These are phyloP conservation scores for Cercospora janseana DNA, from an alignment of 2,329 filamentous ascomycete genomes.

Conservation along the genomic window DNA sequence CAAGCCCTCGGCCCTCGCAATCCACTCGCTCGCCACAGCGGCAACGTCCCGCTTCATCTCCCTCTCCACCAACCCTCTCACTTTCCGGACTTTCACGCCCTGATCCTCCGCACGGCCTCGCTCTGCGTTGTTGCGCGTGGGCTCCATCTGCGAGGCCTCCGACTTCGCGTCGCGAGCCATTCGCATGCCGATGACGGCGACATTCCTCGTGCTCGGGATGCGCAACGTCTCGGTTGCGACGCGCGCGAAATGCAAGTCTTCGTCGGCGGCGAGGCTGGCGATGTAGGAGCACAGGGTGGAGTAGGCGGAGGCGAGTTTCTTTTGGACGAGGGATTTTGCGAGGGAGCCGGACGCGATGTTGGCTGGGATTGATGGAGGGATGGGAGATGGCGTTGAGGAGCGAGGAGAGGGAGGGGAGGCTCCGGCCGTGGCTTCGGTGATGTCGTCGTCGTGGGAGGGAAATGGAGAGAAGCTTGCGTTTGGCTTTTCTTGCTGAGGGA, in stretches of 20 bases:
- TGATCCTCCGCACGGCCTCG: neutral
- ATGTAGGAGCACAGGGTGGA: conserved; percentile 81
- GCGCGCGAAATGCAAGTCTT: conserved; percentile 66
- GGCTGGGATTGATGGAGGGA: neutral
- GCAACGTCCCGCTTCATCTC: conserved; percentile 50
- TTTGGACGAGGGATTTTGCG: conserved; percentile 29
- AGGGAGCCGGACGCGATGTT: conserved; percentile 39
- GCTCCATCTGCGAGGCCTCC: neutral
- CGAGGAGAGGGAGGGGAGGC: neutral
- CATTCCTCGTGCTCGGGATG: conserved; percentile 90
- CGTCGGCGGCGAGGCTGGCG: conserved; percentile 59
- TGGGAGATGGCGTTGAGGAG: neutral
- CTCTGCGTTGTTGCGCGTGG: conserved; percentile 58
- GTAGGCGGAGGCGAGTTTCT: conserved; percentile 66
- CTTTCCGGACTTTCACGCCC: neutral
- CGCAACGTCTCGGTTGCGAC: conserved; percentile 77
- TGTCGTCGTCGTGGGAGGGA: no score
- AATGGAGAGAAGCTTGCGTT: no score
- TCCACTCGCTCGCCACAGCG: conserved; percentile 50
- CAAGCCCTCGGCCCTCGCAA: conserved; percentile 51
- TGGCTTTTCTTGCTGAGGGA: neutral
- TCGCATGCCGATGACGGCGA: conserved; percentile 69
- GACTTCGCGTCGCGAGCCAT: neutral
- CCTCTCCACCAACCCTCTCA: conserved; percentile 53
- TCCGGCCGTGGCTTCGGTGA: conserved; percentile 15